Evolutionary conservation across 192 early-diverging fungal genomes (phyloP).

Genomic region (Glomus cerebriforme): DNA sequence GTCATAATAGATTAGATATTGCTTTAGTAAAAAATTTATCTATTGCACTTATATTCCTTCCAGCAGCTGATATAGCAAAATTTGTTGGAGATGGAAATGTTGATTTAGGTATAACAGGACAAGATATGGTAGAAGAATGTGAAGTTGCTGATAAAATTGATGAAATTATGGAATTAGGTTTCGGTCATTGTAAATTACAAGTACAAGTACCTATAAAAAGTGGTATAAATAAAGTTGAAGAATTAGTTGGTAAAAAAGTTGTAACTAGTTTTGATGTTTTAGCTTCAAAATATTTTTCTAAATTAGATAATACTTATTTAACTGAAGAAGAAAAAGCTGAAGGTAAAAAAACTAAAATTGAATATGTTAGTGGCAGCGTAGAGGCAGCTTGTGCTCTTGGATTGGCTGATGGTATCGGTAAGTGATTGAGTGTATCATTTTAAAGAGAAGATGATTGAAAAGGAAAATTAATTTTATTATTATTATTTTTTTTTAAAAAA

Average conservation of each 20-base stretch:
- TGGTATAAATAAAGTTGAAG: constrained; percentile 49
- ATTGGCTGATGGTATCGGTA: constrained; percentile 94
- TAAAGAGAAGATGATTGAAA: not conserved
- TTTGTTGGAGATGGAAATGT: constrained; percentile 95
- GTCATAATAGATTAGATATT: constrained; percentile 95
- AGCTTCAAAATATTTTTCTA: constrained; percentile 66
- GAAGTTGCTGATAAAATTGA: constrained; percentile 68
- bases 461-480: not conserved
- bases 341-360: constrained; percentile 69
- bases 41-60: constrained; percentile 92
- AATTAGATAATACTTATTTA: constrained; percentile 65
- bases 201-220: constrained; percentile 84
- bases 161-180: constrained; percentile 77
- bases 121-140: constrained; percentile 92
- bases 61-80: constrained; percentile 94
- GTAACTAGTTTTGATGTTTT: constrained; percentile 89
- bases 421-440: constrained; percentile 31
- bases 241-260: constrained; percentile 89
- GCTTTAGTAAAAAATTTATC: constrained; percentile 93
- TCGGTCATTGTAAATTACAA: constrained; percentile 91
- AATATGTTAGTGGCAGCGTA: constrained; percentile 91
- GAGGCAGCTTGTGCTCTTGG: constrained; percentile 96
- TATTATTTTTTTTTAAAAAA: not conserved
- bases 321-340: constrained; percentile 23
- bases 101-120: constrained; percentile 95